These are phyloP conservation scores for Diospyros kaki DNA, from an alignment of 148 eudicot species.

Conservation along the genomic window DNA sequence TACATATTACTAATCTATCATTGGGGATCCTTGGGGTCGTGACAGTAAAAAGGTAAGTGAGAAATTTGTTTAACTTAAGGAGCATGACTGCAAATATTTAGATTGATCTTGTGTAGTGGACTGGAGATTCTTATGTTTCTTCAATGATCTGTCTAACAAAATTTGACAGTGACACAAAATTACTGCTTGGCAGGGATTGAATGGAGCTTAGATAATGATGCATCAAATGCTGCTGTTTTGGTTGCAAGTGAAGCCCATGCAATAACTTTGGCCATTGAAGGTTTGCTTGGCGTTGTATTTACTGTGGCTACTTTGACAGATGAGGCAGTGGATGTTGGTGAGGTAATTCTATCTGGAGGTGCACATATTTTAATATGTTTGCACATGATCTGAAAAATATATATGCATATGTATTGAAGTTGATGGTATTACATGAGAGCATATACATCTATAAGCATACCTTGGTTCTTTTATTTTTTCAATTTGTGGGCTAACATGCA, in stretches of 20 bases:
- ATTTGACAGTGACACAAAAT: constrained; percentile 1
- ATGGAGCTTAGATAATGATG: constrained; percentile 98
- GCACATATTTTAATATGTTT: not conserved
- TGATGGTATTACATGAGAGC: not conserved
- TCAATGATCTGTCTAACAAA: not conserved
- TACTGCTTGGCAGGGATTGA: constrained; percentile 62
- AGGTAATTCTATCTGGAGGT: constrained; percentile 43
- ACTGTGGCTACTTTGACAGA: constrained; percentile 98
- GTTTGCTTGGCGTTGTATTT: constrained; percentile 93
- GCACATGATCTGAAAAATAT: too few species aligned
- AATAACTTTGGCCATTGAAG: constrained; percentile 93
- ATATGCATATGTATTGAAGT: too few species aligned
- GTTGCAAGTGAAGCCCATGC: constrained; percentile 99
- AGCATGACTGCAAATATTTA: not conserved
- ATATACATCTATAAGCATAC: not conserved
- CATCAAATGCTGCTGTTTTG: constrained; percentile 92
- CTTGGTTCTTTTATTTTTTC: not conserved
- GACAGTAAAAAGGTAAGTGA: not conserved
- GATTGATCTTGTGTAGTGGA: not conserved
- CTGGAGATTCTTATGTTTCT: not conserved
- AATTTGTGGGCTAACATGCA: not conserved
- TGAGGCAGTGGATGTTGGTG: constrained; percentile 95
- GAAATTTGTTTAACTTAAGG: not conserved
- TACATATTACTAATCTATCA: too few species aligned
- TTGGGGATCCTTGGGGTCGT: too few species aligned